Evolutionary conservation across 345 rosid genomes (phyloP).

Genomic region (Barbarea vulgaris): DNA sequence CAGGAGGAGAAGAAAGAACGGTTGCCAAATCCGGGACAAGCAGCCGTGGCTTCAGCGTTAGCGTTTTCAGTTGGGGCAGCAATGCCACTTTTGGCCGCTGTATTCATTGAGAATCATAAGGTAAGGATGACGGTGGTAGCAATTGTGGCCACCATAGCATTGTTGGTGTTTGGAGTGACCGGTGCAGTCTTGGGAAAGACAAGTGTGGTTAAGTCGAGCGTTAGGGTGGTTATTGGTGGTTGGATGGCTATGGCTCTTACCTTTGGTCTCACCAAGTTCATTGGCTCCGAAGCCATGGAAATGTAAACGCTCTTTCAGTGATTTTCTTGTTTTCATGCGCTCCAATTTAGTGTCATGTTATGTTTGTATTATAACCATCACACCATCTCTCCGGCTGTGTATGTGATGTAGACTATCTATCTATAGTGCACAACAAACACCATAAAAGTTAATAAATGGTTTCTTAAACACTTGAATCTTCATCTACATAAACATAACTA

Average conservation of each 20-base stretch:
- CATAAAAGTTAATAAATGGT: constrained; percentile 23
- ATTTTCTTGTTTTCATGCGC: constrained; percentile 14
- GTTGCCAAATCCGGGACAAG: constrained; percentile 67
- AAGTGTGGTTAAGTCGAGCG: constrained; percentile 47
- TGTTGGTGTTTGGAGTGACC: constrained; percentile 54
- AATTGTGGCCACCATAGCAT: constrained; percentile 52
- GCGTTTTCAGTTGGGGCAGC: constrained; percentile 70
- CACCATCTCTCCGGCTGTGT: not conserved
- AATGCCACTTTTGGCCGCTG: constrained; percentile 59
- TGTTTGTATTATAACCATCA: constrained; percentile 13
- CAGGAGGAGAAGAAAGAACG: constrained; percentile 39
- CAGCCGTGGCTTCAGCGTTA: constrained; percentile 69
- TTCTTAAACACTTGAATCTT: not conserved
- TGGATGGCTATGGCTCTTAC: constrained; percentile 78
- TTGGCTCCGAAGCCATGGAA: constrained; percentile 43
- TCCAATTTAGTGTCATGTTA: not conserved
- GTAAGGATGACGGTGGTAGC: constrained; percentile 56
- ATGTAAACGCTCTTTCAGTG: constrained; percentile 5
- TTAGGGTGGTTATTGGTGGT: constrained; percentile 66
- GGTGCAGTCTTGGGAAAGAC: constrained; percentile 67
- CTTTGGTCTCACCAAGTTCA: constrained; percentile 68
- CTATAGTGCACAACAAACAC: constrained; percentile 7
- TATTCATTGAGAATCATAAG: constrained; percentile 53
- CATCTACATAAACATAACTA: not conserved
- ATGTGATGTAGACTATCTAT: constrained; percentile 22